A percentile compares a stretch with the other conserved stretches of the same genome.
phyloP scores from a whole-genome alignment of 768 basidiomycete species.

The Lentinus brumalis region DNA sequence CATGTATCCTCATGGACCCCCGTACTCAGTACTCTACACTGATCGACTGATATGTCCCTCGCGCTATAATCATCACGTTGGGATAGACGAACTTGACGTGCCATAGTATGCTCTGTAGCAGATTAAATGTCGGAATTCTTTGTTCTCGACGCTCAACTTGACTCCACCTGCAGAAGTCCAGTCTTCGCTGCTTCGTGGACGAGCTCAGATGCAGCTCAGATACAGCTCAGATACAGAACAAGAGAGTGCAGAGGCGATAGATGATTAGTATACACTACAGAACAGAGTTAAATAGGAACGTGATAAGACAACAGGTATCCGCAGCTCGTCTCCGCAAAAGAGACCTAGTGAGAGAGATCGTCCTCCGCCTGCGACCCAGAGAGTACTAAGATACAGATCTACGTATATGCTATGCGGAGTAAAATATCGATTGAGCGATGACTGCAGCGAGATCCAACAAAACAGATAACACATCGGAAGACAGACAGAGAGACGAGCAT shows the following conservation, averaged over 20 bases:
- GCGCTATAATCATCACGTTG: too few relatives aligned
- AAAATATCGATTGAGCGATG: conserved; percentile 28
- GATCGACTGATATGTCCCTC: too few relatives aligned
- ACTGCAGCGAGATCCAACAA: conserved; percentile 29
- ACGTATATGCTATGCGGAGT: conserved; percentile 33
- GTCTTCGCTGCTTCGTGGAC: too few relatives aligned
- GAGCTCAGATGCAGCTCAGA: too few relatives aligned
- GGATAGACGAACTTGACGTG: too few relatives aligned
- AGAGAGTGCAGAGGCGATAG: conserved; percentile 3
- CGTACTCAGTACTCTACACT: too few relatives aligned
- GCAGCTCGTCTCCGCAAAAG: conserved; percentile 27
- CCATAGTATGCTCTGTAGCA: too few relatives aligned
- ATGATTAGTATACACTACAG: conserved; percentile 28
- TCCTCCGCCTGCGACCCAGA: conserved; percentile 12
- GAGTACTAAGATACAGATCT: conserved; percentile 32
- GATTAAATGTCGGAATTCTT: too few relatives aligned
- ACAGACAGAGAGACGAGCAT: conserved; percentile 11
- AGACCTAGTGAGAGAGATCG: conserved; percentile 12
- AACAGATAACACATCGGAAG: conserved; percentile 26
- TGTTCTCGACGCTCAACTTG: too few relatives aligned
- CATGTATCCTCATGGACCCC: too few relatives aligned
- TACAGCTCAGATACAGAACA: background rate
- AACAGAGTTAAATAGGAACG: conserved; percentile 31
- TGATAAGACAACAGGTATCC: conserved; percentile 34
- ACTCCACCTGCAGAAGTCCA: too few relatives aligned